Evolutionary conservation across 1,284 basidiomycete species (phyloP).

Genomic region (Fomitopsis palustris): DNA sequence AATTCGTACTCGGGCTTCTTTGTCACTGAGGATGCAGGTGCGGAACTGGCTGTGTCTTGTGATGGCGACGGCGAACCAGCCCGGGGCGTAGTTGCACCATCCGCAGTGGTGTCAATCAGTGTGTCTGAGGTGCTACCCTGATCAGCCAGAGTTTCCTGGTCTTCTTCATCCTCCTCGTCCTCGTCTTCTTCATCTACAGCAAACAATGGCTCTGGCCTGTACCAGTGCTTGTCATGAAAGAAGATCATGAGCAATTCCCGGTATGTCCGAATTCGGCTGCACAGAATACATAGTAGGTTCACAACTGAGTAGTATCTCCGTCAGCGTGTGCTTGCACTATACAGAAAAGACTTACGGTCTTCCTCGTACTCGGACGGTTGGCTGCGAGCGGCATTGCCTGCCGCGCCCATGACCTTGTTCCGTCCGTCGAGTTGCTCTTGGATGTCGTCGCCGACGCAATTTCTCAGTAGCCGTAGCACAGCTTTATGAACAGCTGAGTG

Average conservation of each 20-base stretch:
- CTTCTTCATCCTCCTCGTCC: slow-evolving; percentile 46
- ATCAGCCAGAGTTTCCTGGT: slow-evolving; percentile 28
- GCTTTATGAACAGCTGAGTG: slow-evolving; percentile 90
- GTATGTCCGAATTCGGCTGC: slow-evolving; percentile 86
- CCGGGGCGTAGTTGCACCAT: slow-evolving; percentile 21
- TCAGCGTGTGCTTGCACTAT: slow-evolving; percentile 9
- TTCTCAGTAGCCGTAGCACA: slow-evolving; percentile 80
- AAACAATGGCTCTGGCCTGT: slow-evolving; percentile 64
- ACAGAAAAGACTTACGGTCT: slow-evolving; percentile 56
- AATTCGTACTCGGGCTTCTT: slow-evolving; percentile 92
- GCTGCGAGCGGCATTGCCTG: slow-evolving; percentile 60
- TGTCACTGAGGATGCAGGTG: slow-evolving; percentile 36
- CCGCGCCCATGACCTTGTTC: slow-evolving; percentile 77
- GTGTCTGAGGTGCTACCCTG: neutral
- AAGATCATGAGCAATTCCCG: slow-evolving; percentile 93
- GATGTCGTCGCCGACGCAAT: slow-evolving; percentile 88
- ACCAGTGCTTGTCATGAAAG: slow-evolving; percentile 90
- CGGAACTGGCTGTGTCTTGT: slow-evolving; percentile 53
- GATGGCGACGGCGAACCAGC: slow-evolving; percentile 56
- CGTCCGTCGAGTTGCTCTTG: slow-evolving; percentile 80
- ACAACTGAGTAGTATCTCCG: slow-evolving; percentile 52
- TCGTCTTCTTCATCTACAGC: slow-evolving; percentile 69
- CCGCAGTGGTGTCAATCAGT: slow-evolving; percentile 24
- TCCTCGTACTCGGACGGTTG: slow-evolving; percentile 83
- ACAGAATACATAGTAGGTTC: slow-evolving; percentile 86